Conservation (phyloP, 2,329 filamentous ascomycete genomes). For the Fonsecaea erecta region DNA sequence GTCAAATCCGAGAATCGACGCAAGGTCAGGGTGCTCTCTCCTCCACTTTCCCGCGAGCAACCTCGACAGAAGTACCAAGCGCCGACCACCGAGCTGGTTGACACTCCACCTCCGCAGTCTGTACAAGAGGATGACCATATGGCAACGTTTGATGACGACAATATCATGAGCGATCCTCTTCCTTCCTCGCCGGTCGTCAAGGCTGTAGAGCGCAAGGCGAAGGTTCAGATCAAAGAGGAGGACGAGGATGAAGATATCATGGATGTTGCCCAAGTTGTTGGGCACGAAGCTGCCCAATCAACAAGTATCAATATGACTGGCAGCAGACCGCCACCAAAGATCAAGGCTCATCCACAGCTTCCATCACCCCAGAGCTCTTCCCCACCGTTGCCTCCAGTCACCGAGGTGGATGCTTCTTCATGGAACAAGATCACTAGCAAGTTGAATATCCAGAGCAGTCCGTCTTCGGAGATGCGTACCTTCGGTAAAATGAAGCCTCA, state of each 20-base stretch:
- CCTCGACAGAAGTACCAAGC: constrained; percentile 25
- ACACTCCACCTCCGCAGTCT: constrained; percentile 46
- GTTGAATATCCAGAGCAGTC: constrained; percentile 77
- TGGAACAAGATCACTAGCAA: constrained; percentile 89
- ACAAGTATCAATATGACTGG: constrained; percentile 78
- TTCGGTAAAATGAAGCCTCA: constrained; percentile 82
- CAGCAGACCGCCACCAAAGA: constrained; percentile 75
- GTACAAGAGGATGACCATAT: constrained; percentile 60
- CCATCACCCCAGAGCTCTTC: constrained; percentile 78
- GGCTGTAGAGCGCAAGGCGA: constrained; percentile 72
- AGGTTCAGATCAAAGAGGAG: constrained; percentile 63
- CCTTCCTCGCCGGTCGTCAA: constrained; percentile 87
- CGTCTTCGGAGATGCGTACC: constrained; percentile 64
- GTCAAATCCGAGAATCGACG: constrained; percentile 76
- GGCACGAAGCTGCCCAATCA: constrained; percentile 65
- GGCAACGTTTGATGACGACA: constrained; percentile 68
- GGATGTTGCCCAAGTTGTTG: constrained; percentile 79
- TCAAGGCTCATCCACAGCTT: constrained; percentile 69
- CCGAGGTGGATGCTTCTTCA: constrained; percentile 74
- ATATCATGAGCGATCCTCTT: constrained; percentile 83
- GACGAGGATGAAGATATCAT: constrained; percentile 80
- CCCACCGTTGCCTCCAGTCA: constrained; percentile 61
- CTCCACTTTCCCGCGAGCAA: constrained; percentile 64
- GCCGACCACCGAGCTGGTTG: constrained; percentile 52
- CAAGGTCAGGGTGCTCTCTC: constrained; percentile 79